Conservation (phyloP, 306 rosid genomes). For the Dryas alaskensis region DNA sequence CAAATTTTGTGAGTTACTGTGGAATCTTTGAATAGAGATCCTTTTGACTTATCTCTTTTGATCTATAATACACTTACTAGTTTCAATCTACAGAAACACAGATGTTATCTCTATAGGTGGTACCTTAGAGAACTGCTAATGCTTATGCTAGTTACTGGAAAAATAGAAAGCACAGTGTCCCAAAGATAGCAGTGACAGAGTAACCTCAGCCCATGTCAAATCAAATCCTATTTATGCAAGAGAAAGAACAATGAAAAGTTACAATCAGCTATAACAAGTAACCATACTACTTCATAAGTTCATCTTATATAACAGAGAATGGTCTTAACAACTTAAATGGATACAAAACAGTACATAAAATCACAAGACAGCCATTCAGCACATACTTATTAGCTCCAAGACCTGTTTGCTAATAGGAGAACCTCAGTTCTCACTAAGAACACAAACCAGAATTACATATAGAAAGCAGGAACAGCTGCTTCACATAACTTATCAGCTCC, state of each 20-base stretch:
- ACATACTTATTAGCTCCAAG: slow-evolving; percentile 1
- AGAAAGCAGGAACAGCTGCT: too few species aligned
- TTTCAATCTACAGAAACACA: not conserved
- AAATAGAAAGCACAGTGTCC: not conserved
- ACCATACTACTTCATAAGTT: not conserved
- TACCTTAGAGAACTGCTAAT: not conserved
- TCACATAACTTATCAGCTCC: not conserved
- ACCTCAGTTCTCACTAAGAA: slow-evolving; percentile 19
- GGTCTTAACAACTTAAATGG: slow-evolving; percentile 21
- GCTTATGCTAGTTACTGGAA: too few species aligned
- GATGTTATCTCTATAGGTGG: not conserved
- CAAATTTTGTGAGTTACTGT: too few species aligned
- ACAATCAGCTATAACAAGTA: not conserved
- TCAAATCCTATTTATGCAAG: not conserved
- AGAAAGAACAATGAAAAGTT: not conserved
- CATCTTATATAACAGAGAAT: not conserved
- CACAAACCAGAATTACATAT: slow-evolving; percentile 4
- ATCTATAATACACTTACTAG: not conserved
- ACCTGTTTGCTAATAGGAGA: slow-evolving; percentile 33
- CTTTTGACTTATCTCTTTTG: not conserved
- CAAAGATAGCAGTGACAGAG: not conserved
- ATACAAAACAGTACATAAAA: slow-evolving; percentile 29
- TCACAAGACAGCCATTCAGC: slow-evolving; percentile 16
- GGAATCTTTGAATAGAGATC: too few species aligned
- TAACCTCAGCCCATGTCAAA: not conserved